These are phyloP conservation scores for Arabidopsis arenosa DNA, from an alignment of 345 rosid species.

Conservation along the genomic window DNA sequence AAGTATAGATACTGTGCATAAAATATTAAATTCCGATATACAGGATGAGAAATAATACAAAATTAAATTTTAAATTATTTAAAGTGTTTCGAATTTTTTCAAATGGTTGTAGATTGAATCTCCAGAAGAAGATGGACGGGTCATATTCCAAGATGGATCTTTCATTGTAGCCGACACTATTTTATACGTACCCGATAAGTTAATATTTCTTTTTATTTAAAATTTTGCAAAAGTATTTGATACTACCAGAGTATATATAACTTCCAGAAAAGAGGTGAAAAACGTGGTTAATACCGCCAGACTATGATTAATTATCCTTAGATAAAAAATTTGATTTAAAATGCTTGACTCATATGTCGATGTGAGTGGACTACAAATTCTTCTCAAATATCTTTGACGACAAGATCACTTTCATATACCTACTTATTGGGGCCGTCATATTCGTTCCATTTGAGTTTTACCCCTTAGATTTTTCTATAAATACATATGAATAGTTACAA, in stretches of 20 bases:
- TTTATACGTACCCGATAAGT: conserved; percentile 83
- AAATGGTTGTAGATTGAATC: conserved; percentile 60
- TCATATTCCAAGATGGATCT: conserved; percentile 64
- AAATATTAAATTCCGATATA: no score
- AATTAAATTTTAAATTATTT: no score
- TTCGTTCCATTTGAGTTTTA: not conserved
- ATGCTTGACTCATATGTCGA: no score
- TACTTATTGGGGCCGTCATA: conserved; percentile 20
- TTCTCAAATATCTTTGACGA: not conserved
- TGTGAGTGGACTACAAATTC: no score
- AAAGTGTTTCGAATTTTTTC: not conserved
- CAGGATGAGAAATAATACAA: no score
- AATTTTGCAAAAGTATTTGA: no score
- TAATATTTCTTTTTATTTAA: not conserved
- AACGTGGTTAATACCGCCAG: no score
- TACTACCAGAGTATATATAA: no score
- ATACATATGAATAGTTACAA: not conserved
- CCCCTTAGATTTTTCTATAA: not conserved
- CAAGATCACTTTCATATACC: conserved; percentile 3
- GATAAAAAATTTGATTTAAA: no score
- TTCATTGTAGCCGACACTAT: conserved; percentile 66
- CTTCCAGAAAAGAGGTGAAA: no score
- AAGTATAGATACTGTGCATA: no score
- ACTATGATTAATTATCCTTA: no score
- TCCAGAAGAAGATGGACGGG: conserved; percentile 68